Evolutionary conservation across 495 filamentous ascomycete species (phyloP), one percentile per base, ranked within the genome.

Genomic region (Xylaria grammica): DNA sequence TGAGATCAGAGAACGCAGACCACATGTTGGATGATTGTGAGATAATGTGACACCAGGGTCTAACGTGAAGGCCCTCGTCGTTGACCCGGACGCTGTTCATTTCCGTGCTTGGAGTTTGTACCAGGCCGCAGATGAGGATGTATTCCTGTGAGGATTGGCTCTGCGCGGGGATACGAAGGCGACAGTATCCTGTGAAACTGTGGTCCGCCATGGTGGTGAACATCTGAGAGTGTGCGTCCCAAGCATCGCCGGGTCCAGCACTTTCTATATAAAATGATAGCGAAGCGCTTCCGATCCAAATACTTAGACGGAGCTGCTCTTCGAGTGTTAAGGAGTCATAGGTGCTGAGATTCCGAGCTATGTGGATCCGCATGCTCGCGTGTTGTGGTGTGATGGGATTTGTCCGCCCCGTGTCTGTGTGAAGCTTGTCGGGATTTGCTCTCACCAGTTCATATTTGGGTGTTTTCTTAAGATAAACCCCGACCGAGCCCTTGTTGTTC

Each of bases 61-160:
- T 29, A 30, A 54, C 51, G 3, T 54, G 51, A 13, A 54, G 51
- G 1, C 51, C 51, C n/a, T 36, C 51, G 19, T 54, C 30, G 30
- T 54, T 54, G n/a, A 54, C 51, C 27, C 24, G 19, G 51, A 54
- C 30, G 51, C 51, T 54, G 19, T 54, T 54, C 30, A 34, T 54
- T 29, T 54, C 51, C 29, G 27, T 54, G 30, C 51, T 54, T 9
- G 51, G 51, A 8, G 36, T 54, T 19, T 24, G 51, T 30, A 54
- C 36, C 51, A 54, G 3, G 3, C 51, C 51, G 19, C 51, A 54
- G 3, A 54, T 30, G 1, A 54, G 29, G 19, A 54, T 20, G 30
- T 30, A 54, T 24, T 54, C 51, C 3, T 34, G 36, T 36, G 51
- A 54, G 13, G 51, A 54, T 8, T 30, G 51, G 51, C 51, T n/a